Conservation (phyloP, 2,329 filamentous ascomycete genomes). For the Teratosphaeria viscida region DNA sequence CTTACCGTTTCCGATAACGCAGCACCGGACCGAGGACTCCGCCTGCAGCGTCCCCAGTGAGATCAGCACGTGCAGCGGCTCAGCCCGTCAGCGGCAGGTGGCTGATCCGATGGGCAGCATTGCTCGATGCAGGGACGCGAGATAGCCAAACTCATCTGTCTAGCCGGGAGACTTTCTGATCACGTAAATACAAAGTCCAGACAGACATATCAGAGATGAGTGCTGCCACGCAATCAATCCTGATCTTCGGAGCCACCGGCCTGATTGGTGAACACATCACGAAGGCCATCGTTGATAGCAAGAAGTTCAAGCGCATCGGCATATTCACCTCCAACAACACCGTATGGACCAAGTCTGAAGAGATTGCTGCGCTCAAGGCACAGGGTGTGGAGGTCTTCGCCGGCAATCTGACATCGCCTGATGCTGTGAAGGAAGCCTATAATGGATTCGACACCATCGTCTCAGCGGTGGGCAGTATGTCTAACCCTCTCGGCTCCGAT, state of each 20-base stretch:
- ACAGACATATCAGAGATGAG: slow-evolving; percentile 5
- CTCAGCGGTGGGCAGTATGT: slow-evolving; percentile 49
- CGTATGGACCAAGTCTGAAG: slow-evolving; percentile 38
- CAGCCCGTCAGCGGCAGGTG: not conserved
- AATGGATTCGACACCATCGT: slow-evolving; percentile 53
- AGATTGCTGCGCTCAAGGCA: slow-evolving; percentile 38
- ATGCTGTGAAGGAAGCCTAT: slow-evolving; percentile 48
- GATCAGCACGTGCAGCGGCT: not conserved
- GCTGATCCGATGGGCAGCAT: not conserved
- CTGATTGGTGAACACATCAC: slow-evolving; percentile 44
- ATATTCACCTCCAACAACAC: slow-evolving; percentile 48
- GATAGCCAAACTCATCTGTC: not conserved
- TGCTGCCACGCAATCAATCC: slow-evolving; percentile 30
- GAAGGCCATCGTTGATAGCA: slow-evolving; percentile 37
- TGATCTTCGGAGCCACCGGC: slow-evolving; percentile 45
- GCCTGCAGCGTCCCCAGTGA: too few relatives aligned
- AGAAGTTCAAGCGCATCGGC: slow-evolving; percentile 41
- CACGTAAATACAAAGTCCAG: not conserved
- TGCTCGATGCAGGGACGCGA: not conserved
- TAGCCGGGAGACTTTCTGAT: not conserved
- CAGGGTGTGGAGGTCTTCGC: slow-evolving; percentile 45
- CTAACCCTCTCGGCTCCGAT: not conserved
- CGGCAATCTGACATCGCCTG: slow-evolving; percentile 44
- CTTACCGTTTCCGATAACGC: too few relatives aligned
- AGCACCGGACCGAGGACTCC: too few relatives aligned